Evolutionary conservation across 2,329 filamentous ascomycete species (phyloP).

Genomic region (Incumbomyces lentus): DNA sequence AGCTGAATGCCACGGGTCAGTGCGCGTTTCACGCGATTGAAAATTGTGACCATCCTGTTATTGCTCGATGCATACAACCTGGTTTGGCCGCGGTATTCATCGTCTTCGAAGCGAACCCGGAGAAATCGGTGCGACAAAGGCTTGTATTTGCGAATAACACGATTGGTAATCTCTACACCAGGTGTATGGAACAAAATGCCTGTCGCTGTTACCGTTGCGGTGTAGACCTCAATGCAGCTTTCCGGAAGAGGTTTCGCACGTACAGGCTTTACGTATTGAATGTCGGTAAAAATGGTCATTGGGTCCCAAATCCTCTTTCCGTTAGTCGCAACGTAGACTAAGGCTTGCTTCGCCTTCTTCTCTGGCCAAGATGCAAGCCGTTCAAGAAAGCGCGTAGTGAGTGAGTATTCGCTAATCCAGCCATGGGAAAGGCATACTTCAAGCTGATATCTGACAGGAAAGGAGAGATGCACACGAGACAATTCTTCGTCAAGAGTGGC

Average conservation of each 20-base stretch:
- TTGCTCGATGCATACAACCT: conserved; percentile 49
- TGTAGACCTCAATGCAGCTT: conserved; percentile 66
- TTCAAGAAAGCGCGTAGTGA: conserved; percentile 57
- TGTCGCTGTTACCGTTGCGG: conserved; percentile 72
- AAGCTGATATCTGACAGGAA: conserved; percentile 74
- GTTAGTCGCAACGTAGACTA: conserved; percentile 63
- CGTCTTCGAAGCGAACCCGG: conserved; percentile 80
- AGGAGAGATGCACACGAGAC: conserved; percentile 43
- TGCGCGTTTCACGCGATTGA: conserved; percentile 60
- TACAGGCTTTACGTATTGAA: conserved; percentile 35
- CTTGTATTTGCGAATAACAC: conserved; percentile 65
- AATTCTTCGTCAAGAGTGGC: conserved; percentile 13
- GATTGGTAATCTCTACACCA: conserved; percentile 74
- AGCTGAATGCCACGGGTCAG: conserved; percentile 71
- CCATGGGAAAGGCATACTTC: conserved; percentile 85
- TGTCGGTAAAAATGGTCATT: conserved; percentile 57
- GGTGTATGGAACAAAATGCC: conserved; percentile 70
- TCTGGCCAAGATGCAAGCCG: conserved; percentile 45
- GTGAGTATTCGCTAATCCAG: conserved; percentile 63
- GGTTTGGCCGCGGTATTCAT: conserved; percentile 47
- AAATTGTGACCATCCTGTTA: conserved; percentile 57
- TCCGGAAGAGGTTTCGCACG: conserved; percentile 48
- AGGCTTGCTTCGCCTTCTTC: conserved; percentile 50
- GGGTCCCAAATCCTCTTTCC: conserved; percentile 56
- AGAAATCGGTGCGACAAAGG: conserved; percentile 69